These are phyloP conservation scores for Aureobasidium sp. DNA, from an alignment of 2,329 filamentous ascomycete species.

Conservation along the genomic window DNA sequence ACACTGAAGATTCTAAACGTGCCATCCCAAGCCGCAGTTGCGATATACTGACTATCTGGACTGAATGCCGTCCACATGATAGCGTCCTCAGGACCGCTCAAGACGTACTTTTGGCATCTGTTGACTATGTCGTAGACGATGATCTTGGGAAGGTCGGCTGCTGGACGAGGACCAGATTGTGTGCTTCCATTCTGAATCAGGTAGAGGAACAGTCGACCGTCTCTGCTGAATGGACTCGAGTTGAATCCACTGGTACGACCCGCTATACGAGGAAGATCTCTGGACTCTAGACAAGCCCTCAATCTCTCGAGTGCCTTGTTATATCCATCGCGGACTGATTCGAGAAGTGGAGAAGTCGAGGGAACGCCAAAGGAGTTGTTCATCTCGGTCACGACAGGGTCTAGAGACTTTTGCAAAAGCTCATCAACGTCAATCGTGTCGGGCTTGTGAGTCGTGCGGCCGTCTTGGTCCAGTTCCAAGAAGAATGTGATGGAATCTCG, in stretches of 20 bases:
- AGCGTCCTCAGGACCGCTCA: not conserved
- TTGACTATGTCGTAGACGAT: not conserved
- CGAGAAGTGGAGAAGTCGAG: not conserved
- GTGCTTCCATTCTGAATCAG: not conserved
- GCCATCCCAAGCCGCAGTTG: conserved; percentile 2
- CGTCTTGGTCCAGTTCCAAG: not conserved
- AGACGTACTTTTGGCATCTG: not conserved
- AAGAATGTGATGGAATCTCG: not conserved
- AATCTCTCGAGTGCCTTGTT: not conserved
- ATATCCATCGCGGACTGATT: not conserved
- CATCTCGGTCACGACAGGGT: not conserved
- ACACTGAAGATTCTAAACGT: not conserved
- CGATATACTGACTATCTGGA: not conserved
- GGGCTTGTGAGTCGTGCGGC: not conserved
- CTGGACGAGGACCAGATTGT: not conserved
- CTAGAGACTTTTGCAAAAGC: not conserved
- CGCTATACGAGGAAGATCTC: not conserved
- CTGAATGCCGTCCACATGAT: conserved; percentile 7
- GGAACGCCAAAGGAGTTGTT: not conserved
- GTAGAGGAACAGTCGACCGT: not conserved
- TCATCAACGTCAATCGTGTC: not conserved
- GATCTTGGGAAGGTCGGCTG: not conserved
- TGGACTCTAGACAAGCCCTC: not conserved
- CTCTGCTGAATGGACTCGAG: not conserved
- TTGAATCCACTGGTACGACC: not conserved